phyloP scores from a whole-genome alignment of 805 yeast genomes.

The Candida insectalens region DNA sequence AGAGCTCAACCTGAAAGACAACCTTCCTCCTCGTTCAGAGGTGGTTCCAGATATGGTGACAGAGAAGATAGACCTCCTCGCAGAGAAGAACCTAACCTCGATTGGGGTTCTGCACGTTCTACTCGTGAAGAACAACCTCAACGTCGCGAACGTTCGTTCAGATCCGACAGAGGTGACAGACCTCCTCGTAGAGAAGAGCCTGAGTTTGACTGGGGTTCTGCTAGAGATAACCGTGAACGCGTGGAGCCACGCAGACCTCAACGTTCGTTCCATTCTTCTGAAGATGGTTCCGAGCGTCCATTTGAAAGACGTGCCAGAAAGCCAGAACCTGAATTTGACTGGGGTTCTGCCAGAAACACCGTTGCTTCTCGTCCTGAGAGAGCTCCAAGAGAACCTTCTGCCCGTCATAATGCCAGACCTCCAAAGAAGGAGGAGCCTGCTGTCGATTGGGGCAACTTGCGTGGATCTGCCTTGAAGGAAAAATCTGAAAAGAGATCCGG shows the following conservation, averaged over 20 bases:
- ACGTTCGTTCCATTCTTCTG: too few species aligned
- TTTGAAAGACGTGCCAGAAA: constrained; percentile 23
- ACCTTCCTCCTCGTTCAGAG: constrained; percentile 15
- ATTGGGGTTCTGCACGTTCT: constrained; percentile 40
- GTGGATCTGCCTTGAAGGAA: constrained; percentile 15
- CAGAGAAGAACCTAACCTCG: constrained; percentile 15
- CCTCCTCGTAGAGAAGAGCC: constrained; percentile 26
- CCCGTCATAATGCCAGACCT: constrained; percentile 4
- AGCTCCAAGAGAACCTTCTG: constrained; percentile 2
- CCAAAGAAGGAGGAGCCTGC: constrained; percentile 9
- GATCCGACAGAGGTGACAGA: constrained; percentile 10
- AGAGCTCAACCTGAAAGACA: constrained; percentile 11
- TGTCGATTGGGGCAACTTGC: constrained; percentile 14
- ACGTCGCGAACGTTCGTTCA: constrained; percentile 18
- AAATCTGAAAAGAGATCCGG: constrained; percentile 1
- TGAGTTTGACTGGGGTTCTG: constrained; percentile 45
- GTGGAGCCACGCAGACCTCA: background rate
- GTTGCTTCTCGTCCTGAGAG: constrained; percentile 7
- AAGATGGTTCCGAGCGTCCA: constrained; percentile 6
- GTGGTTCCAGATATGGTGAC: constrained; percentile 16
- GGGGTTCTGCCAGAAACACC: constrained; percentile 35
- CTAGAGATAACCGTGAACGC: constrained; percentile 7
- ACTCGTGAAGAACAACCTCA: constrained; percentile 6
- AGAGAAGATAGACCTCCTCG: constrained; percentile 25
- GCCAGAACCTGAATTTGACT: constrained; percentile 33